Conservation (phyloP, 345 rosid species). For the Syzygium grande region DNA sequence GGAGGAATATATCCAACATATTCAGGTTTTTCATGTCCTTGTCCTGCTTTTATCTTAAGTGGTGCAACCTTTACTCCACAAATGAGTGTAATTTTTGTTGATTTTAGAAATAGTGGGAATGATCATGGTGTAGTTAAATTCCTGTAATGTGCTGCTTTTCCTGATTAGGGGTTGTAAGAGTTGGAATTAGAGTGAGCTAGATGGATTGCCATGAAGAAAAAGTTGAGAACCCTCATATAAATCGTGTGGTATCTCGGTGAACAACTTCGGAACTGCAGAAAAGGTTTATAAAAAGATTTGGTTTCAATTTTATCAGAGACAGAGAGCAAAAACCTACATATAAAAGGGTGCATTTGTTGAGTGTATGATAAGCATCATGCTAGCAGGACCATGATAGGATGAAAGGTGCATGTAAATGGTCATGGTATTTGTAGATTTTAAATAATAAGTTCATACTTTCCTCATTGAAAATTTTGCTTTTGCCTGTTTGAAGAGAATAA, state of each 20-base stretch:
- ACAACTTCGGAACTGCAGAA: background rate
- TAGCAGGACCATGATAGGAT: background rate
- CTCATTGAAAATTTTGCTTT: background rate
- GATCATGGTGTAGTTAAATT: background rate
- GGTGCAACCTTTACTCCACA: background rate
- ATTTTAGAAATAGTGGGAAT: background rate
- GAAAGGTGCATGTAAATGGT: background rate
- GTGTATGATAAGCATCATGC: background rate
- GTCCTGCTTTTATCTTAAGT: background rate
- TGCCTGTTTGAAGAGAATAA: background rate
- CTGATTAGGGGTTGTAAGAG: background rate
- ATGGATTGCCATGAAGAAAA: background rate
- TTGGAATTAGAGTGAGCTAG: background rate
- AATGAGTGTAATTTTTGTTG: background rate
- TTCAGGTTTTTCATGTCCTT: slow-evolving; percentile 46
- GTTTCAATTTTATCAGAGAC: background rate
- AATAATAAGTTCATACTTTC: background rate
- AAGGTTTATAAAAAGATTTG: background rate
- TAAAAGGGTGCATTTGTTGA: background rate
- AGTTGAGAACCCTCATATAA: background rate
- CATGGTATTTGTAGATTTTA: background rate
- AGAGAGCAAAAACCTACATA: background rate
- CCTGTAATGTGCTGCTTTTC: background rate
- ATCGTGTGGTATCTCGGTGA: background rate
- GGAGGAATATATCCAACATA: slow-evolving; percentile 59